These are phyloP conservation scores for Zymoseptoria brevis DNA, from an alignment of 2,329 filamentous ascomycete species.

Conservation along the genomic window DNA sequence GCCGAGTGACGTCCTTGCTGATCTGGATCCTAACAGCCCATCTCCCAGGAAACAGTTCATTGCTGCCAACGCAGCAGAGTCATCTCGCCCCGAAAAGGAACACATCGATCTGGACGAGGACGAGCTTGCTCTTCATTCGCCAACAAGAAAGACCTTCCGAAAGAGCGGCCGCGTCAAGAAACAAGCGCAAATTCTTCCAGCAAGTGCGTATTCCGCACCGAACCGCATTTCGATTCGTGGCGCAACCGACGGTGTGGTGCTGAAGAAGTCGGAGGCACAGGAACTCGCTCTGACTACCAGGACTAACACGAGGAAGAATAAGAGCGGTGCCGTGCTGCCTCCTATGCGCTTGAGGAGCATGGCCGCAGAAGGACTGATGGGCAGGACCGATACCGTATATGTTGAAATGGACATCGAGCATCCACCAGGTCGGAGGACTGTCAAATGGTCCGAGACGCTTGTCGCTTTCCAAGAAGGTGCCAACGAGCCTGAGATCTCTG, in stretches of 20 bases:
- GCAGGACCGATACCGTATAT: slow-evolving; percentile 3
- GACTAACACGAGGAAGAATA: slow-evolving; percentile 45
- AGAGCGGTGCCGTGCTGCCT: slow-evolving; percentile 39
- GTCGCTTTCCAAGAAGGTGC: slow-evolving; percentile 37
- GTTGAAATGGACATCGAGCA: slow-evolving; percentile 10
- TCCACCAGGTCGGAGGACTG: slow-evolving; percentile 25
- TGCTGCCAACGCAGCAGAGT: slow-evolving; percentile 1
- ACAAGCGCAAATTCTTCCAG: slow-evolving; percentile 3
- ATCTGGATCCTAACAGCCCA: slow-evolving; percentile 43
- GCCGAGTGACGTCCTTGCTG: slow-evolving; percentile 31
- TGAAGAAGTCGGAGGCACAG: slow-evolving; percentile 44
- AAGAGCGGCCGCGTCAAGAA: slow-evolving; percentile 18
- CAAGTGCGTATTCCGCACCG: slow-evolving; percentile 20
- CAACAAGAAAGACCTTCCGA: slow-evolving; percentile 9
- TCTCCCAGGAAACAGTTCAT: slow-evolving; percentile 27
- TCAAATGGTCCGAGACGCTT: slow-evolving; percentile 42
- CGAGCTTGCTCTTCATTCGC: slow-evolving; percentile 8
- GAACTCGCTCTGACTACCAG: slow-evolving; percentile 39
- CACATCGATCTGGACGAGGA: slow-evolving; percentile 11
- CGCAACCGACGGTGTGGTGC: slow-evolving; percentile 33
- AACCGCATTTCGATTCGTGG: slow-evolving; percentile 40
- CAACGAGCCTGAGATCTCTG: slow-evolving; percentile 13
- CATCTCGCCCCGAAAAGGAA: slow-evolving; percentile 5
- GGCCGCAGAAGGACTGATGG: slow-evolving; percentile 13
- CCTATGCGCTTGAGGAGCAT: slow-evolving; percentile 38